Conservation (phyloP, 2,329 filamentous ascomycete species). For the Grosmannia clavigera region DNA sequence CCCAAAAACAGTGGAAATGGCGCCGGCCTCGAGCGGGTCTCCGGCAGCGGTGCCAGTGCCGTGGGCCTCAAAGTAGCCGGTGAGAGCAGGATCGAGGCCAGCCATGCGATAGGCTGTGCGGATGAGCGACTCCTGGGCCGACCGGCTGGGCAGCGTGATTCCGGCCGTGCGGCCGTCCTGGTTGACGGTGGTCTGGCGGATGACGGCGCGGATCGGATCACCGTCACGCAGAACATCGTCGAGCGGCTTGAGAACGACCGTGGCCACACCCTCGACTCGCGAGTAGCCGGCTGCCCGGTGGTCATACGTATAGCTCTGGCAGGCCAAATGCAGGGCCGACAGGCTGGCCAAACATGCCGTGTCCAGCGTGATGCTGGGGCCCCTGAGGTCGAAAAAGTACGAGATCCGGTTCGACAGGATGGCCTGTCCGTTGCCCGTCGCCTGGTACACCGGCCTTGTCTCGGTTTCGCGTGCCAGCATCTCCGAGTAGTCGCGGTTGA, state of each 20-base stretch:
- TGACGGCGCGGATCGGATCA: slow-evolving; percentile 21
- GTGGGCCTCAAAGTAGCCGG: slow-evolving; percentile 13
- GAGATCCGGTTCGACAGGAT: slow-evolving; percentile 24
- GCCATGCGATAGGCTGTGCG: slow-evolving; percentile 24
- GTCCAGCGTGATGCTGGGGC: slow-evolving; percentile 23
- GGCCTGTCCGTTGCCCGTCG: slow-evolving; percentile 17
- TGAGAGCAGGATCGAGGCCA: slow-evolving; percentile 19
- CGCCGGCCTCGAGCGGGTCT: slow-evolving; percentile 28
- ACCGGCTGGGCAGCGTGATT: slow-evolving; percentile 23
- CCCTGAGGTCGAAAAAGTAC: slow-evolving; percentile 24
- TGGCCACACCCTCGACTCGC: slow-evolving; percentile 28
- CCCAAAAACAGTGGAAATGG: slow-evolving; percentile 20
- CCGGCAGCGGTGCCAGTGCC: slow-evolving; percentile 30
- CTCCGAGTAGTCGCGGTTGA: slow-evolving; percentile 15
- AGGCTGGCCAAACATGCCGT: slow-evolving; percentile 26
- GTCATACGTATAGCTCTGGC: slow-evolving; percentile 18
- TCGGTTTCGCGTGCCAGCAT: slow-evolving; percentile 14
- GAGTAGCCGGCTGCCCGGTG: slow-evolving; percentile 30
- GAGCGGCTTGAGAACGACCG: slow-evolving; percentile 24
- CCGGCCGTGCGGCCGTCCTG: slow-evolving; percentile 23
- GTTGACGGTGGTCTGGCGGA: slow-evolving; percentile 19
- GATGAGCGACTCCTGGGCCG: slow-evolving; percentile 28
- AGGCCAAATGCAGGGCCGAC: slow-evolving; percentile 13
- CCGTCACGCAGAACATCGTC: slow-evolving; percentile 25
- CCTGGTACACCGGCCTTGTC: slow-evolving; percentile 14